These are phyloP conservation scores for Apiotrichum domesticum DNA, from an alignment of 1,284 basidiomycete species.

Conservation along the genomic window DNA sequence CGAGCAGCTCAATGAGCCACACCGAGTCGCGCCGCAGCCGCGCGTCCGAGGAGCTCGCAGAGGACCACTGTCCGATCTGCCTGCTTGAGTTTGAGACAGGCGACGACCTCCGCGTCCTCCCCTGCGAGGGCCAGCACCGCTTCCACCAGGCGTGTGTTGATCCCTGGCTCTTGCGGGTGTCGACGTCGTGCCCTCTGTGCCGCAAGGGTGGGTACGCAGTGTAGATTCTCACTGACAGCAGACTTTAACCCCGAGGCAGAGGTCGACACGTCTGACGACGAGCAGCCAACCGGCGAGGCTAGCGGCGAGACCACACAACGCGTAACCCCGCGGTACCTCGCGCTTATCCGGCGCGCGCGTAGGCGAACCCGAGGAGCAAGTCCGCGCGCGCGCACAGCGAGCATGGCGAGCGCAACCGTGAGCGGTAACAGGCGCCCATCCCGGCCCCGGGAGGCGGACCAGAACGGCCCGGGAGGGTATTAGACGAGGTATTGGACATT, in stretches of 20 bases:
- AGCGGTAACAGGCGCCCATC: constrained; percentile 1
- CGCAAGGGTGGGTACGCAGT: constrained; percentile 60
- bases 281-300: not conserved
- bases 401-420: constrained; percentile 3
- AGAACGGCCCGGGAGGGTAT: constrained; percentile 35
- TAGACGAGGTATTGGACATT: constrained; percentile 1
- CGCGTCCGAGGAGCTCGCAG: not conserved
- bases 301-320: constrained; percentile 21
- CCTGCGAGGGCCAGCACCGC: constrained; percentile 79
- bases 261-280: constrained; percentile 14
- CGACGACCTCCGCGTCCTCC: constrained; percentile 78
- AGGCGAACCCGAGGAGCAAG: constrained; percentile 4
- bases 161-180: constrained; percentile 67
- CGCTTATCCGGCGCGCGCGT: constrained; percentile 38
- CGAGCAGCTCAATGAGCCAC: constrained; percentile 4
- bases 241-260: constrained; percentile 39
- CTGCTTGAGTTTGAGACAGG: constrained; percentile 87
- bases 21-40: not conserved
- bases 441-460: constrained; percentile 35
- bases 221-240: constrained; percentile 12
- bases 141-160: constrained; percentile 63
- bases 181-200: constrained; percentile 82
- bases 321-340: constrained; percentile 34
- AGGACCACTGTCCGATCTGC: constrained; percentile 85
- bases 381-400: not conserved